Base-by-base conservation (phyloP, 163 green algal genomes). In the Chloroidium sp. region DNA sequence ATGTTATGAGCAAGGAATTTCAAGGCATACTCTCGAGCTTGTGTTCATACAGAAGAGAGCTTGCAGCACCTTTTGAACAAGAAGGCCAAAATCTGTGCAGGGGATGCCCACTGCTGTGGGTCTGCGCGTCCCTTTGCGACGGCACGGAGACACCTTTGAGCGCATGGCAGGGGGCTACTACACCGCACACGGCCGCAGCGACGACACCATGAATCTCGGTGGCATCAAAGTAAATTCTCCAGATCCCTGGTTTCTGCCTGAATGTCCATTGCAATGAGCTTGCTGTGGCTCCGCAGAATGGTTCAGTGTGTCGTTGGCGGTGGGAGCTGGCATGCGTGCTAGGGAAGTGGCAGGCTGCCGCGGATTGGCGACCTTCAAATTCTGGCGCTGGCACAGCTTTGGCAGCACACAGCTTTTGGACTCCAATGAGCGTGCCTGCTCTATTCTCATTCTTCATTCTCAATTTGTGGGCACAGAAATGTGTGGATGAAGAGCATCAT, bases 131-230 rank as follows among this genome's bases (percentile, higher is more conserved):
- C 82, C 78, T 2, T 88, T 98, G 82, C 85, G 95, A 62, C 89
- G 94, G 3, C 95, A 98, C 80, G 95, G 95, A 0, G 95, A 98
- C 77, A 93, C 94, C 85, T 59, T 98, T 75, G 86, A 91, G 83
- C 87, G 88, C 62, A 79, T 93, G 74, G 83, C 87, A 2, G 85
- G 88, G 4, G 93, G 92, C 59, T 90, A 82, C 78, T 97, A 93
- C 81, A 80, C 75, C 0, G 94, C 95, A 0, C 88, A 92, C 13
- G 95, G 95, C 0, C 87, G 95, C 4, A 87, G 85, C 59, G 95
- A 98, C 82, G 95, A 98, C 89, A 97, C 95, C 1, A 98, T 98
- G 95, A 98, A 98, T 88, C 89, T 98, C 12, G 95, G 95, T 4
- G 94, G 93, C 67, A 97, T 98, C 83, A 98, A 98, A 89, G 92